Conservation (phyloP, 2,329 filamentous ascomycete genomes). For the Chaetomiaceae sp. region DNA sequence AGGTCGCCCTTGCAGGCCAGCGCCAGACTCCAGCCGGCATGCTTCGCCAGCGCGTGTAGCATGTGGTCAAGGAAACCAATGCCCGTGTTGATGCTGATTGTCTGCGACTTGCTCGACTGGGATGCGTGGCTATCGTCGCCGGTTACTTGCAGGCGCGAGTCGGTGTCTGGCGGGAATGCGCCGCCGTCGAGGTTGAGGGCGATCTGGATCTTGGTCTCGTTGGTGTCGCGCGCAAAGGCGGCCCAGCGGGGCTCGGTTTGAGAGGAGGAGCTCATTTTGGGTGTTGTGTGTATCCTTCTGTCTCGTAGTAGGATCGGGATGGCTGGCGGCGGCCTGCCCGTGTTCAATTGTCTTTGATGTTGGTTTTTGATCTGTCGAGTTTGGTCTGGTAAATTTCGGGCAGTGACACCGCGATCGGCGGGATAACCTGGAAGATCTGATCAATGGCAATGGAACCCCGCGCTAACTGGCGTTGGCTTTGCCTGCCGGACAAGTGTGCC, state of each 20-base stretch:
- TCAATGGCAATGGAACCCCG: constrained; percentile 1
- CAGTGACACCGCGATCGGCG: constrained; percentile 16
- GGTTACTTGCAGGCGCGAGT: constrained; percentile 48
- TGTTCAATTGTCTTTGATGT: not conserved
- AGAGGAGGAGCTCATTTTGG: constrained; percentile 26
- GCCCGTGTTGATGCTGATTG: constrained; percentile 83
- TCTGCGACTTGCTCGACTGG: constrained; percentile 78
- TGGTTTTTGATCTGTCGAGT: too few relatives aligned
- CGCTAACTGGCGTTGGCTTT: too few relatives aligned
- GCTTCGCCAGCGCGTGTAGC: constrained; percentile 94
- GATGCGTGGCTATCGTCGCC: constrained; percentile 66
- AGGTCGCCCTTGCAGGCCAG: constrained; percentile 83
- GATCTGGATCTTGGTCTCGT: constrained; percentile 95
- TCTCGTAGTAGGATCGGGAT: not conserved
- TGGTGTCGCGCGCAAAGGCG: constrained; percentile 81
- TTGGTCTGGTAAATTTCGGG: constrained; percentile 6
- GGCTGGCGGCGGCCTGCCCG: not conserved
- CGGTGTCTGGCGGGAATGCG: constrained; percentile 61
- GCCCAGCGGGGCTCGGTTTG: constrained; percentile 63
- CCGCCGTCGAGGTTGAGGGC: constrained; percentile 93
- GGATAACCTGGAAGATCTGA: not conserved
- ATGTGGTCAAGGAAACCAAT: constrained; percentile 99
- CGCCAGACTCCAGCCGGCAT: constrained; percentile 87
- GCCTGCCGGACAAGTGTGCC: constrained; percentile 16
- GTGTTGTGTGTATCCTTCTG: not conserved